Base-by-base conservation (phyloP, 2,329 filamentous ascomycete genomes). In the Diaporthe australafricana region DNA sequence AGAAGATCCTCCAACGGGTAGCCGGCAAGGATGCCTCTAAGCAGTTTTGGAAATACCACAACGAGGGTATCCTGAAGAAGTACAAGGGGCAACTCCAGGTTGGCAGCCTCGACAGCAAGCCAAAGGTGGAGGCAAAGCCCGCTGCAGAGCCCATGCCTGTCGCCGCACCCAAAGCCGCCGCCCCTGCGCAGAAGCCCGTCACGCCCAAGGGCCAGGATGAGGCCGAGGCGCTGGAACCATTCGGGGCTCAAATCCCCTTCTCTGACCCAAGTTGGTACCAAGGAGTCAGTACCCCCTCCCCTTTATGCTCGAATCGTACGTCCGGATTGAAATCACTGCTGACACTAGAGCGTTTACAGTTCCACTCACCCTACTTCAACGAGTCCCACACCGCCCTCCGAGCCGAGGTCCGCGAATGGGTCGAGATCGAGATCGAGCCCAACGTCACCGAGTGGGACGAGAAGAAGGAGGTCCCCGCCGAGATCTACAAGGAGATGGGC, bases 391-490 rank as follows among this genome's bases (percentile, higher is more conserved):
- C 91, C 70, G 95, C 94, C 66, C 92, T 99, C 63, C 94, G 96
- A 73, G 92, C 91, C 75, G 96, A 99, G 86, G 88, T 98, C 73
- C 93, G 96, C 79, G 89, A 95, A 86, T 99, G 95, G 95, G 90
- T 99, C 70, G 94, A 97, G 74, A 89, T 87, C 70, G 94, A 94
- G 77, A 92, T 98, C 81, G 95, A 98, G 86, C 96, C 96, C 27
- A 89, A 96, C 77, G 94, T 98, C 70, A 93, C 91, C 50, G 96
- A 99, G 82, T 99, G 96, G 96, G 96, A 99, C 77, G 96, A 98
- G 87, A 94, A 92, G 77, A 97, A 95, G 86, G 90, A 92, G 80
- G 95, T 98, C 1, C 96, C 96, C 0, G 90, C 93, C 56, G 89
- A 90, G 77, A 94, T 99, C 79, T 99, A 98, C 89, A 96, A 97